Base-by-base conservation (phyloP, 345 rosid species). In the Hibiscus trionum region DNA sequence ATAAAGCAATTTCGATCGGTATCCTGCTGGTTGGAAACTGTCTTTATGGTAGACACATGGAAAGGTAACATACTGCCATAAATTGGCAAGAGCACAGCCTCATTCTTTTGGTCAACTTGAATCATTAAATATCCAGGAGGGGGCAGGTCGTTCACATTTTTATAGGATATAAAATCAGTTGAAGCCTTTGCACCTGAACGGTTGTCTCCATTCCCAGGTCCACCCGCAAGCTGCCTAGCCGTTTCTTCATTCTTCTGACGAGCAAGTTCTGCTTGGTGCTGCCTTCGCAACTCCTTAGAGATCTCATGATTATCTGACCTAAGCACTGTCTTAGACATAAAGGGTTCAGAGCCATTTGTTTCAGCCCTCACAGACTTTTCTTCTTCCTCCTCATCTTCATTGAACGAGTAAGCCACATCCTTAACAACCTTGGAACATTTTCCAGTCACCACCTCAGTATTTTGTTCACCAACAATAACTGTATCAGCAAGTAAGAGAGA, bases 221-320 rank as follows among this genome's bases (percentile, higher is more conserved):
- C 90, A 35, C 97, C 97, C 66, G 97, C 96, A 81, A 95, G 97
- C 68, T 97, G 80, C 75, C 97, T 76, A 3, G 96, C 97, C 56
- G 97, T 94, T 81, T 95, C 97, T 90, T 92, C 97, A 77, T 91
- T 95, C 82, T 95, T 92, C 85, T 92, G 93, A 24, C 96, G 97
- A n/a, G 97, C 97, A 75, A 95, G 90, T 76, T 95, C 99, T 31
- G 97, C 93, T 80, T 95, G 99, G 70, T 95, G 99, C 93, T 88
- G 97, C 82, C 96, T 86, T 68, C 99, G 78, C 1, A 86, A 83
- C 88, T 95, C 99, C 79, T 90, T 92, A 4, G 97, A 88, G 60
- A 90, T 84, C 76, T 87, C 99, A 31, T 87, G 89, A 76, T 95
- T 84, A 82, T 90, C 97, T 61, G 99, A 95, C 77, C 97, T 87